Evolutionary conservation across 1,284 basidiomycete genomes (phyloP).

Genomic region (Puccinia hordei): DNA sequence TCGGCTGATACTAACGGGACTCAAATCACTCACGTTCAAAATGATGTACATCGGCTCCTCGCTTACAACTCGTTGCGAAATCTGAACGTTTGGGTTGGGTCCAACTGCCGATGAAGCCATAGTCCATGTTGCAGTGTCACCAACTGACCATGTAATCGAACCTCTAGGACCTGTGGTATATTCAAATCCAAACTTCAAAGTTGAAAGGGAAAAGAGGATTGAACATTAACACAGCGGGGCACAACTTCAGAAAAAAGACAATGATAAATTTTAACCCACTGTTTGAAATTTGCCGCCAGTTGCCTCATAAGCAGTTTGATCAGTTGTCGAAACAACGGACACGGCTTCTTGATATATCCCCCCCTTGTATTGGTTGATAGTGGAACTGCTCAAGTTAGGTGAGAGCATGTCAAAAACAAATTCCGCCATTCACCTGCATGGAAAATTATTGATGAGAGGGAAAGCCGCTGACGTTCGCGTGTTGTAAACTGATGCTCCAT

Average conservation of each 20-base stretch:
- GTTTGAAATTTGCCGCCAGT: slow-evolving; percentile 52
- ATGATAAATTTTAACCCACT: slow-evolving; percentile 30
- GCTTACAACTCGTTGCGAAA: slow-evolving; percentile 52
- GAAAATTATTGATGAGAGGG: slow-evolving; percentile 65
- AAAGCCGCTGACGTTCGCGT: slow-evolving; percentile 53
- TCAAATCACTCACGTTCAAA: slow-evolving; percentile 56
- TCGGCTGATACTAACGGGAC: not conserved
- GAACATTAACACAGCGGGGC: not conserved
- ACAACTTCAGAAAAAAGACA: not conserved
- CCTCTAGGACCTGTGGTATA: slow-evolving; percentile 47
- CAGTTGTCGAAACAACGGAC: slow-evolving; percentile 54
- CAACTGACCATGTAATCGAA: slow-evolving; percentile 50
- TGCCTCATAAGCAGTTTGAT: slow-evolving; percentile 56
- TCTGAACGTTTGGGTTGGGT: slow-evolving; percentile 46
- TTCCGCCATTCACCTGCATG: no score
- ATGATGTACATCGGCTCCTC: no score
- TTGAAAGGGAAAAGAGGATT: not conserved
- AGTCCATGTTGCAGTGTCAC: slow-evolving; percentile 38
- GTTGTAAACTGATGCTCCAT: slow-evolving; percentile 27
- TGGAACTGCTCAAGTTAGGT: slow-evolving; percentile 52
- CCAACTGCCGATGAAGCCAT: slow-evolving; percentile 33
- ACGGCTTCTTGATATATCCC: slow-evolving; percentile 73
- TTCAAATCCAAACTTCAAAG: slow-evolving; percentile 36
- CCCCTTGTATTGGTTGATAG: slow-evolving; percentile 74
- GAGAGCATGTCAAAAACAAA: no score